A percentile compares a stretch with the other conserved stretches of the same genome.
These are phyloP conservation scores for Cyberlindnera maclurae DNA, from an alignment of 805 yeast species.

Conservation along the genomic window DNA sequence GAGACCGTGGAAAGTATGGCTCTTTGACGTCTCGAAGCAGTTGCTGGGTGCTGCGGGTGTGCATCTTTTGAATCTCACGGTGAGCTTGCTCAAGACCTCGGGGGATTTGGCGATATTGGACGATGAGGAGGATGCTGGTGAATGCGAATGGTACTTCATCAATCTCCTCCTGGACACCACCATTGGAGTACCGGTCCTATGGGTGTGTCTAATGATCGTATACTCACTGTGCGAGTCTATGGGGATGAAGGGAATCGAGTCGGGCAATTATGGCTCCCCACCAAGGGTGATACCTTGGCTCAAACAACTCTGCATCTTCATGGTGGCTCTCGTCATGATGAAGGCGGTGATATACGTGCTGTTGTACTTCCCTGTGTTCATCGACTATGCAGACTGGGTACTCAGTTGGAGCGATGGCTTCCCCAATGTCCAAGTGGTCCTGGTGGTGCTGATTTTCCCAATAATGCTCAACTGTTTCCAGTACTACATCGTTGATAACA, in stretches of 20 bases:
- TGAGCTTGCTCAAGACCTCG: constrained; percentile 51
- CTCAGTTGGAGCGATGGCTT: constrained; percentile 78
- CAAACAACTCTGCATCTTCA: constrained; percentile 67
- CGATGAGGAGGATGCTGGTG: constrained; percentile 45
- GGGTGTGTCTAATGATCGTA: constrained; percentile 45
- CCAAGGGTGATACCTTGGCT: constrained; percentile 56
- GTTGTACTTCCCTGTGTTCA: constrained; percentile 60
- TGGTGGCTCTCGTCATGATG: constrained; percentile 53
- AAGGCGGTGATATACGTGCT: constrained; percentile 54
- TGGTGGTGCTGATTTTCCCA: constrained; percentile 82
- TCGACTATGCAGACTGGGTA: constrained; percentile 62
- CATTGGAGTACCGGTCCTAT: constrained; percentile 79
- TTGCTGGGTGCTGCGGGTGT: constrained; percentile 80
- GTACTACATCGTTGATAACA: constrained; percentile 63
- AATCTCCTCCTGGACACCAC: constrained; percentile 89
- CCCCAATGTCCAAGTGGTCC: constrained; percentile 76
- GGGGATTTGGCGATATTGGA: constrained; percentile 14
- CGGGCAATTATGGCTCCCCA: constrained; percentile 53
- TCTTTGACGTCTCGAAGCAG: constrained; percentile 85
- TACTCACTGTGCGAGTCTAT: constrained; percentile 33
- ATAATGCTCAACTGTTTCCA: constrained; percentile 68
- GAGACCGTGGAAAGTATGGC: constrained; percentile 85
- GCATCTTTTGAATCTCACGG: constrained; percentile 67
- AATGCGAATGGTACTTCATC: constrained; percentile 93
- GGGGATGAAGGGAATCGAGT: constrained; percentile 34